Conservation (phyloP, 768 basidiomycete genomes). For the Leucosporidium creatinivorum region DNA sequence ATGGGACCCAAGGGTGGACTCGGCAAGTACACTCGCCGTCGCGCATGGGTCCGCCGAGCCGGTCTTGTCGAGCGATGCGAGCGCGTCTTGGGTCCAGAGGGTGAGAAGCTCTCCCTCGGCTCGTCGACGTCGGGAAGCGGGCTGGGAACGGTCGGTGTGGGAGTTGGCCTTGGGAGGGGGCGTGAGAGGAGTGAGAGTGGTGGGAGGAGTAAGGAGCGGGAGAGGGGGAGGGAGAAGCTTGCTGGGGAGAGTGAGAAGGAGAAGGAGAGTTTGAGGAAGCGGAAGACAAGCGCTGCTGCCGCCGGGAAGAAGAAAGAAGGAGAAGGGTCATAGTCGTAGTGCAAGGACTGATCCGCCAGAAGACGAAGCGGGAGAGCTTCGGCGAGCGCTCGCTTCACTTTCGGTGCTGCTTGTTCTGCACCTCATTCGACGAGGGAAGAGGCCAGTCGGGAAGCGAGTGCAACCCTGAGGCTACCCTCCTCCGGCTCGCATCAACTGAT, state of each 20-base stretch:
- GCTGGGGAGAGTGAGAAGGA: not conserved
- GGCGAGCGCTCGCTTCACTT: too few species aligned
- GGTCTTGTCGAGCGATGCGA: conserved; percentile 33
- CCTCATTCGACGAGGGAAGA: too few species aligned
- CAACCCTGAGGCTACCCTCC: too few species aligned
- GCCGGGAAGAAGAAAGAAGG: not conserved
- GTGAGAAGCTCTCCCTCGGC: not conserved
- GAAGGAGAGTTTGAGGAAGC: not conserved
- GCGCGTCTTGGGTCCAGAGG: conserved; percentile 13
- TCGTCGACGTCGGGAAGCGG: not conserved
- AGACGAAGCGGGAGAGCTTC: too few species aligned
- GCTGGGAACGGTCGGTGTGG: not conserved
- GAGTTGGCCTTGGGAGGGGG: not conserved
- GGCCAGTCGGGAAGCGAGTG: too few species aligned
- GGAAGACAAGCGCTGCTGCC: not conserved
- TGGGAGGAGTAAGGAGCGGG: not conserved
- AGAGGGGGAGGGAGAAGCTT: not conserved
- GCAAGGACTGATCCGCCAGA: too few species aligned
- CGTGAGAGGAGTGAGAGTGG: not conserved
- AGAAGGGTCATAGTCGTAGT: too few species aligned
- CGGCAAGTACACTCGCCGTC: conserved; percentile 39
- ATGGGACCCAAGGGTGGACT: conserved; percentile 44
- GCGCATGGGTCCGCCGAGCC: conserved; percentile 37
- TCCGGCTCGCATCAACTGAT: too few species aligned
- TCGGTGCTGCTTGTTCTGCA: too few species aligned